Base-by-base conservation (phyloP, 108 stramenopile species). In the Nitzschia putrida region DNA sequence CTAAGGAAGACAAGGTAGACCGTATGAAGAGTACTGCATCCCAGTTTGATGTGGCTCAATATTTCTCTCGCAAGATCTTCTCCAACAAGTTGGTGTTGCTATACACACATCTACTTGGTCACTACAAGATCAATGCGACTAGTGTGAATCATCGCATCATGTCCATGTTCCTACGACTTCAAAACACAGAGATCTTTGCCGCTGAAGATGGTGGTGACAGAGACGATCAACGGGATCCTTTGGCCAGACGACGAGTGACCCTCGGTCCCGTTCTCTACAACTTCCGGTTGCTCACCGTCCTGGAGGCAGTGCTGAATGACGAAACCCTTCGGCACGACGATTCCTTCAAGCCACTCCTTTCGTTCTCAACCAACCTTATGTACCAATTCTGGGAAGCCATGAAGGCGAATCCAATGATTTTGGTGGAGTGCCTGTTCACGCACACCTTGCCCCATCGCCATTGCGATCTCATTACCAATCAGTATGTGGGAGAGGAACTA, bases 241-340 rank as follows among this genome's bases (percentile, higher is more conserved):
- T 94, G 12, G 76, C 74, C 7, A 54, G 74, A 61, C 74, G 77
- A 44, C 76, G 49, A 10, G 85, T 85, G 21, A 93, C 94, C 9
- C 68, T 90, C 52, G 89, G 90, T 66, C 95, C 95, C 21, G 83
- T 95, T 79, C 82, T 95, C 5, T 95, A 85, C 81, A 90, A 95
- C 72, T 78, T 88, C 26, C 85, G 80, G 7, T 38, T 95, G 26
- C 67, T 95, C 13, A 59, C 79, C 8, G 81, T 85, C 13, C 57
- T 86, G 41, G 83, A 91, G 44, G 79, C 61, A 13, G 86, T 95
- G 64, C 80, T 95, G 38, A 88, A 87, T 71, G 90, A 93, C 65
- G 16, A 49, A 12, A 51, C 78, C 18, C 83, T 91, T 60, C 64
- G 55, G 0, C 68, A 76, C 7, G 69, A 83, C 53, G 59, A 76